Evolutionary conservation across 163 green algal genomes (phyloP).

Genomic region (Chloromonas sp.): DNA sequence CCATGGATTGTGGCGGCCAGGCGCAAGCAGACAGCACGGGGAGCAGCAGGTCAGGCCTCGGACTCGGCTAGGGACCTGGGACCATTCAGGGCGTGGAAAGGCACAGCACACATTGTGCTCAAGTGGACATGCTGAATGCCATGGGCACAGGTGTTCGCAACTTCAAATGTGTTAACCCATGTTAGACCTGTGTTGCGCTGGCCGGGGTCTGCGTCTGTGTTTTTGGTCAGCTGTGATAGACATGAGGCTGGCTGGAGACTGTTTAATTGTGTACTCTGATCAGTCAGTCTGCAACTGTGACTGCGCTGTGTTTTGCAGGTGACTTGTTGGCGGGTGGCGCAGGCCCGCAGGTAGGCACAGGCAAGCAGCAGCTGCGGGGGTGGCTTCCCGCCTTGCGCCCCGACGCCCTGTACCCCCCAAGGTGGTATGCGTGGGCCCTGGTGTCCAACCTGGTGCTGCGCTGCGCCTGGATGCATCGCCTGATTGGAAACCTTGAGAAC

Average conservation of each 20-base stretch:
- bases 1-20: constrained; percentile 24
- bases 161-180: too few relatives aligned
- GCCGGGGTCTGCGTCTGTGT: too few relatives aligned
- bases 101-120: too few relatives aligned
- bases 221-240: too few relatives aligned
- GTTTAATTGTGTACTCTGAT: background rate
- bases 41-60: background rate
- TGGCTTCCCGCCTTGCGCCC: background rate
- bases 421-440: constrained; percentile 76
- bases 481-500: constrained; percentile 64
- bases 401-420: background rate
- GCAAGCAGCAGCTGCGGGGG: background rate
- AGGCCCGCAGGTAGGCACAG: background rate
- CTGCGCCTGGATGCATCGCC: constrained; percentile 86
- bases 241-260: too few relatives aligned
- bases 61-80: too few relatives aligned
- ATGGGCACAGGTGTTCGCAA: too few relatives aligned
- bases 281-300: background rate
- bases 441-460: constrained; percentile 77
- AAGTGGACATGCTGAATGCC: too few relatives aligned
- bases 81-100: too few relatives aligned
- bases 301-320: background rate
- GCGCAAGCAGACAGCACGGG: background rate
- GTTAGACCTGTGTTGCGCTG: too few relatives aligned
- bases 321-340: background rate